These are phyloP conservation scores for Xenosphaeropsis pyriputrescens DNA, from an alignment of 2,329 filamentous ascomycete genomes.

Conservation along the genomic window DNA sequence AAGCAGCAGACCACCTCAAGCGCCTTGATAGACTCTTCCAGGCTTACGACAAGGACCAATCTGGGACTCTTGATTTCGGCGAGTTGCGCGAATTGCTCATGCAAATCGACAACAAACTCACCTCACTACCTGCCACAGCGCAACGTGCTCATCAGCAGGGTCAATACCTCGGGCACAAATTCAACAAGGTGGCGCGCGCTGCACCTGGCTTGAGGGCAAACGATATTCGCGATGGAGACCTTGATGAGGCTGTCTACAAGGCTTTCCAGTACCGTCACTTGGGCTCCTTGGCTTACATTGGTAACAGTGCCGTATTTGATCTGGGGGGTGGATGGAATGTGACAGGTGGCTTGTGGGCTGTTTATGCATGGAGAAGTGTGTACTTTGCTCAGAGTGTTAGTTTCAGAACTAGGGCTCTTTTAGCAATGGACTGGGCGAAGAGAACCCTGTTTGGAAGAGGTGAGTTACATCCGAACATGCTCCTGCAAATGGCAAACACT, in stretches of 20 bases:
- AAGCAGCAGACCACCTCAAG: slow-evolving; percentile 73
- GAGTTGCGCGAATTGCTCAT: slow-evolving; percentile 78
- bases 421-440: slow-evolving; percentile 99
- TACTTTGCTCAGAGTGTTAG: slow-evolving; percentile 98
- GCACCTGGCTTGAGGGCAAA: slow-evolving; percentile 65
- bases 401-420: slow-evolving; percentile 69
- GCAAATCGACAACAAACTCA: slow-evolving; percentile 91
- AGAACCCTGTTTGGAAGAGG: slow-evolving; percentile 88
- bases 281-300: slow-evolving; percentile 85
- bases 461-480: slow-evolving; percentile 21
- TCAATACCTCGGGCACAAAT: slow-evolving; percentile 79
- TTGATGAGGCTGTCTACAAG: slow-evolving; percentile 86
- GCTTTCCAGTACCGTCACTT: slow-evolving; percentile 91
- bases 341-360: slow-evolving; percentile 74
- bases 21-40: slow-evolving; percentile 84
- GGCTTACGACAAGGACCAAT: slow-evolving; percentile 85
- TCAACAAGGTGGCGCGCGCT: slow-evolving; percentile 77
- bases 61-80: slow-evolving; percentile 83
- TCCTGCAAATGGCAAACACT: neutral
- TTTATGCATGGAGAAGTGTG: slow-evolving; percentile 90
- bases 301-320: slow-evolving; percentile 93
- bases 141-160: slow-evolving; percentile 96
- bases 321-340: slow-evolving; percentile 63
- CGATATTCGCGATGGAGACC: slow-evolving; percentile 71
- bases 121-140: slow-evolving; percentile 84